These are phyloP conservation scores for Sicyos baderoa DNA, from an alignment of 306 rosid genomes.

Conservation along the genomic window DNA sequence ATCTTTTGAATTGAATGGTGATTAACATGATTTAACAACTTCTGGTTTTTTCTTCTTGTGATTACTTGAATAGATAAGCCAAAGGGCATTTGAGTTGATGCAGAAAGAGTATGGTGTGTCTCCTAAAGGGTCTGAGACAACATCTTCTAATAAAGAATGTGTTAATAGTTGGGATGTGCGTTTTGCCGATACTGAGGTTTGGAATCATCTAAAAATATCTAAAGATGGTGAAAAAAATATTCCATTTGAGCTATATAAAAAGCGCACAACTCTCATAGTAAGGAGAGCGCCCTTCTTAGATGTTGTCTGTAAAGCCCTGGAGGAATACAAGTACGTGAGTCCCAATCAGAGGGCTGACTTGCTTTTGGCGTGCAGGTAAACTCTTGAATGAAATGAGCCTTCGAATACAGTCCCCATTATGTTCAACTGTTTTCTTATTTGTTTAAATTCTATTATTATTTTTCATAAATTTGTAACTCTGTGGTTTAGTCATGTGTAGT, in stretches of 20 bases:
- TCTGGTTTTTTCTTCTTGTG: slow-evolving; percentile 19
- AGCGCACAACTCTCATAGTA: slow-evolving; percentile 58
- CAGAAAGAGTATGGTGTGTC: slow-evolving; percentile 31
- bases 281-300: slow-evolving; percentile 55
- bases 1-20: no score
- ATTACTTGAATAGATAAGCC: slow-evolving; percentile 67
- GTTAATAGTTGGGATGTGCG: slow-evolving; percentile 14
- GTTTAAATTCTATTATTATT: neutral
- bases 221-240: slow-evolving; percentile 36
- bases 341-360: slow-evolving; percentile 88
- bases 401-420: neutral
- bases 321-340: slow-evolving; percentile 86
- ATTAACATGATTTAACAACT: no score
- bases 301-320: slow-evolving; percentile 68
- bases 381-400: neutral
- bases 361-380: slow-evolving; percentile 79
- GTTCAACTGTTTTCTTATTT: neutral
- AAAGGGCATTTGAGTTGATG: slow-evolving; percentile 62
- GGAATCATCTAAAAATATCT: slow-evolving; percentile 27
- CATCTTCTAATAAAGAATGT: slow-evolving; percentile 24
- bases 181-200: slow-evolving; percentile 27
- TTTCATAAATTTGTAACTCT: neutral
- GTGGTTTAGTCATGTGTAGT: neutral
- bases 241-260: slow-evolving; percentile 75
- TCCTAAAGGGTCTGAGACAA: slow-evolving; percentile 33